Evolutionary conservation across 228 moss, liverwort and hornwort genomes (phyloP).

Genomic region (Sphagnum fallax): DNA sequence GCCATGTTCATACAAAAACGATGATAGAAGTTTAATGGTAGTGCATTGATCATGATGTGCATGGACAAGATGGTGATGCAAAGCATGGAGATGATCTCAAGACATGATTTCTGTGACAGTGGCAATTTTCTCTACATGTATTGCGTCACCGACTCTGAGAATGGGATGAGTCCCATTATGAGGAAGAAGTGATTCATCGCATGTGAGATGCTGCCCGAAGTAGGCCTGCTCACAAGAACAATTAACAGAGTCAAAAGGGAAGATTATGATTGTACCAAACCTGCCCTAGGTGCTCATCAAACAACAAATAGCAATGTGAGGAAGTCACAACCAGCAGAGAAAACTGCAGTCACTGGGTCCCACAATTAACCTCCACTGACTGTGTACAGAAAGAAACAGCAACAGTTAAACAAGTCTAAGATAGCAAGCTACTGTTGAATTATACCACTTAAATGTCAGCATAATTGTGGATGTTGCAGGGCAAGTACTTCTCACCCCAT

Average conservation of each 20-base stretch:
- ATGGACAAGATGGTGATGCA: no score
- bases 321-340: background rate
- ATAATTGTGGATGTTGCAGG: no score
- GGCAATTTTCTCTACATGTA: conserved; percentile 31
- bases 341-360: background rate
- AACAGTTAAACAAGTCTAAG: background rate
- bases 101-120: conserved; percentile 51
- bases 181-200: conserved; percentile 16
- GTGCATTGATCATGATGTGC: no score
- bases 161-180: conserved; percentile 22
- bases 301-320: background rate
- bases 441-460: background rate
- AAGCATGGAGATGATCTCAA: background rate
- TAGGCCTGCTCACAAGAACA: conserved; percentile 35
- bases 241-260: background rate
- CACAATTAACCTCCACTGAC: background rate
- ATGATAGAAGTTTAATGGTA: no score
- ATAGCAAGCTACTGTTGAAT: background rate
- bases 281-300: background rate
- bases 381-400: background rate
- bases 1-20: no score
- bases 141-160: conserved; percentile 38
- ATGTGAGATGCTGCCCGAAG: conserved; percentile 70
- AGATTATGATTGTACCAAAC: background rate
- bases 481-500: conserved; percentile 24